Percentiles rank a stretch among this genome's conserved stretches.
phyloP scores from a whole-genome alignment of 208 protist species.

The Crithidia brevicula region DNA sequence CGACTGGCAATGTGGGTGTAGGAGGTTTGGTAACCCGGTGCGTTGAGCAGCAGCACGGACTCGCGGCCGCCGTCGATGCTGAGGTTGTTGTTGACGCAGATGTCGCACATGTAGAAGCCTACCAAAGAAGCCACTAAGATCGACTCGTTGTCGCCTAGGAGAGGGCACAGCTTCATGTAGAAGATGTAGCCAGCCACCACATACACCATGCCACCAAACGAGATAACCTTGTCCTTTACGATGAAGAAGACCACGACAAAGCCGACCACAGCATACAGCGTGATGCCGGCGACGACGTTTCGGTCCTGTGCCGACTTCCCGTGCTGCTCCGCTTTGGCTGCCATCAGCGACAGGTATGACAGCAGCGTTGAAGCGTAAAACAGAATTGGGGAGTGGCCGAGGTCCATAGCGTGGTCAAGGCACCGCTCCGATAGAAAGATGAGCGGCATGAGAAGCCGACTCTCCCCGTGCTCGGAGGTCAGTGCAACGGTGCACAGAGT shows the following conservation, averaged over 20 bases:
- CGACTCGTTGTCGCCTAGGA: slow-evolving; percentile 80
- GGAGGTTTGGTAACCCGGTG: slow-evolving; percentile 55
- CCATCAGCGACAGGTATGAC: slow-evolving; percentile 73
- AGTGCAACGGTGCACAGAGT: slow-evolving; percentile 57
- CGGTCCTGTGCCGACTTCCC: slow-evolving; percentile 40
- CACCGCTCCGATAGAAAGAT: slow-evolving; percentile 80
- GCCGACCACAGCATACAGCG: slow-evolving; percentile 51
- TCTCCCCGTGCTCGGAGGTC: slow-evolving; percentile 75
- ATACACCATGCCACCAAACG: slow-evolving; percentile 66
- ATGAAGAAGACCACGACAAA: slow-evolving; percentile 57
- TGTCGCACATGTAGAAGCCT: slow-evolving; percentile 82
- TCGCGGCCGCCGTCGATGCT: slow-evolving; percentile 36
- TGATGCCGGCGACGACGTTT: slow-evolving; percentile 42
- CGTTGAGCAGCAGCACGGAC: slow-evolving; percentile 45
- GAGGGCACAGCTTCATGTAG: slow-evolving; percentile 53
- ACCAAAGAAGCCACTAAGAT: slow-evolving; percentile 73
- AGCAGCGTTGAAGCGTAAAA: slow-evolving; percentile 87
- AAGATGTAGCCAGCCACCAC: slow-evolving; percentile 68
- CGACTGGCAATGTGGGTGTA: slow-evolving; percentile 82
- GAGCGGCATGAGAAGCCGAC: slow-evolving; percentile 75
- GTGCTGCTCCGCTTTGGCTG: slow-evolving; percentile 33
- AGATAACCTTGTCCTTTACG: slow-evolving; percentile 67
- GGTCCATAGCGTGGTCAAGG: slow-evolving; percentile 51
- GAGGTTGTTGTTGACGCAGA: slow-evolving; percentile 74
- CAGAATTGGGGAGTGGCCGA: slow-evolving; percentile 55